phyloP scores from a whole-genome alignment of 805 yeast genomes.

The Metschnikowia lochheadii region DNA sequence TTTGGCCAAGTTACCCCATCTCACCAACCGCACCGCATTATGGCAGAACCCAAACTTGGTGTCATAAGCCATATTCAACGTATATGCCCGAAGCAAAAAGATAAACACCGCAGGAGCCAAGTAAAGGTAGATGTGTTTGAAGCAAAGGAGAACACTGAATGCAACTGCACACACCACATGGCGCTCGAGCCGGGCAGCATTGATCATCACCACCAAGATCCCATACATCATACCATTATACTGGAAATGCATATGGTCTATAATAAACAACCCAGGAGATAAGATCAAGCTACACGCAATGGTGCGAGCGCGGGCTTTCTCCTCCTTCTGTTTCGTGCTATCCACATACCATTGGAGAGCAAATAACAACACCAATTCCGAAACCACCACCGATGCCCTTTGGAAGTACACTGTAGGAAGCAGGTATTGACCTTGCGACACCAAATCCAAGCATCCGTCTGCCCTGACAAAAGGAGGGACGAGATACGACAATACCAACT shows the following conservation, averaged over 20 bases:
- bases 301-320: constrained; percentile 56
- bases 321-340: constrained; percentile 38
- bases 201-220: constrained; percentile 66
- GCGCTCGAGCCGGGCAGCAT: constrained; percentile 58
- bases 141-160: constrained; percentile 78
- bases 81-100: constrained; percentile 68
- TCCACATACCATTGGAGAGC: constrained; percentile 71
- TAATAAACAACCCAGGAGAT: constrained; percentile 84
- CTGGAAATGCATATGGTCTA: constrained; percentile 96
- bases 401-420: constrained; percentile 81
- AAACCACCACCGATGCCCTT: constrained; percentile 69
- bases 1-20: constrained; percentile 57
- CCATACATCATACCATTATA: constrained; percentile 95
- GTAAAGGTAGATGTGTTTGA: constrained; percentile 90
- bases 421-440: constrained; percentile 62
- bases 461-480: constrained; percentile 58
- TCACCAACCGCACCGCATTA: constrained; percentile 35
- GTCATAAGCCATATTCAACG: constrained; percentile 45
- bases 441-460: constrained; percentile 78
- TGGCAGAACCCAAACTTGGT: constrained; percentile 19
- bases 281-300: constrained; percentile 77
- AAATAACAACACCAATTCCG: constrained; percentile 67
- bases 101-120: constrained; percentile 92
- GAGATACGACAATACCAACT: constrained; percentile 68
- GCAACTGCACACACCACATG: constrained; percentile 60